phyloP scores from a whole-genome alignment of 164 flowering plant species.

The Aristolochia fimbriata region DNA sequence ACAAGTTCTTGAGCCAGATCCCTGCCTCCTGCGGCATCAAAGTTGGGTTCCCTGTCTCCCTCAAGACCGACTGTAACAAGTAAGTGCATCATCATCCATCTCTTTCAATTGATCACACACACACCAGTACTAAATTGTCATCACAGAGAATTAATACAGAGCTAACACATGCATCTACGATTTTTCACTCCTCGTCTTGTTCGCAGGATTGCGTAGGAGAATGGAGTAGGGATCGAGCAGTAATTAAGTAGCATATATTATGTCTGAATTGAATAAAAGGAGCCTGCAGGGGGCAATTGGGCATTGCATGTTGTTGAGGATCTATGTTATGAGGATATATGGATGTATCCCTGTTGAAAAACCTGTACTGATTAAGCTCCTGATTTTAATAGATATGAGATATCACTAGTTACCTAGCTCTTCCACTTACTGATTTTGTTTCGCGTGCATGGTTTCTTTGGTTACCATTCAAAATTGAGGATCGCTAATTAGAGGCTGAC shows the following conservation, averaged over 20 bases:
- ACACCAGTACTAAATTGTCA: too few relatives aligned
- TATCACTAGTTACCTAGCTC: background rate
- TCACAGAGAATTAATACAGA: too few relatives aligned
- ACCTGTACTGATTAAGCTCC: background rate
- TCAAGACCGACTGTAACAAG: constrained; percentile 25
- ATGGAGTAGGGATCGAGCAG: background rate
- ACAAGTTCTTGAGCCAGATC: constrained; percentile 28
- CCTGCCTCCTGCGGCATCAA: constrained; percentile 32
- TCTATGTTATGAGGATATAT: background rate
- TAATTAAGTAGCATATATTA: background rate
- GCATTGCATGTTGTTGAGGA: background rate
- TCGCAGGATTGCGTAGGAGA: background rate
- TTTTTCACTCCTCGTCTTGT: background rate
- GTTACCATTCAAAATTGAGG: too few relatives aligned
- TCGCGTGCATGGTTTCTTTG: too few relatives aligned
- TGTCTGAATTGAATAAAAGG: constrained; percentile 2
- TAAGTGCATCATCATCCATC: constrained; percentile 8
- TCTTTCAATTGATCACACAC: too few relatives aligned
- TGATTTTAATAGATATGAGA: background rate
- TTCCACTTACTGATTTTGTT: background rate
- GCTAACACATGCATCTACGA: constrained; percentile 1
- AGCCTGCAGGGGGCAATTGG: background rate
- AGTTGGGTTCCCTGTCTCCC: constrained; percentile 37
- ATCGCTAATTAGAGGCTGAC: too few relatives aligned
- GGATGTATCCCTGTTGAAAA: background rate